phyloP scores from a whole-genome alignment of 2,329 filamentous ascomycete genomes.

The Aspergillus niger region DNA sequence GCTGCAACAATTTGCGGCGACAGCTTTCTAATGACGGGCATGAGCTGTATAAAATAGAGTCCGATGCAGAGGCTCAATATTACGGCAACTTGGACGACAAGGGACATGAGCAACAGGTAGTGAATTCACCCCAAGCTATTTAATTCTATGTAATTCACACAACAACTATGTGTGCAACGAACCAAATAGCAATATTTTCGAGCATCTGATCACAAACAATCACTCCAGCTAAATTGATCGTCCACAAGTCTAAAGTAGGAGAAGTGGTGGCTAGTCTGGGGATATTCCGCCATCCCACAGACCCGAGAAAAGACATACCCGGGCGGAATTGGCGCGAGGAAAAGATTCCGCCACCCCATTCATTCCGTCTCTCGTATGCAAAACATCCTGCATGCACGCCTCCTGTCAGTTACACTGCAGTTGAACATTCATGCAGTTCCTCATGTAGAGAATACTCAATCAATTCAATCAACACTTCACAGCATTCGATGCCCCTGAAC shows the following conservation, averaged over 20 bases:
- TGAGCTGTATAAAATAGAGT: conserved; percentile 72
- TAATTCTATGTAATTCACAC: conserved; percentile 80
- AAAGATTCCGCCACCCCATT: conserved; percentile 4
- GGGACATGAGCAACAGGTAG: conserved; percentile 80
- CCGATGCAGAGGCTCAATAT: conserved; percentile 74
- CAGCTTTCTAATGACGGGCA: conserved; percentile 62
- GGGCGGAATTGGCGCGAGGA: conserved; percentile 3
- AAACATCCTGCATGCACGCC: not conserved
- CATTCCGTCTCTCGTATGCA: not conserved
- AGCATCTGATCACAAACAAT: conserved; percentile 92
- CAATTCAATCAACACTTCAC: not conserved
- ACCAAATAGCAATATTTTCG: conserved; percentile 92
- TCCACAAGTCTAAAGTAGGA: too few species aligned
- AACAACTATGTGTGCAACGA: conserved; percentile 87
- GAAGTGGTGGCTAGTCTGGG: conserved; percentile 37
- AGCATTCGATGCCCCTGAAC: too few species aligned
- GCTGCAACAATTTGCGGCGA: conserved; percentile 73
- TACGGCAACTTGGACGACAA: conserved; percentile 90
- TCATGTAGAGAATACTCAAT: not conserved
- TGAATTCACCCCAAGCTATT: conserved; percentile 95
- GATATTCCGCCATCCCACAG: not conserved
- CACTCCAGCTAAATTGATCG: conserved; percentile 71
- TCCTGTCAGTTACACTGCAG: not conserved
- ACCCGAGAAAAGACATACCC: not conserved
- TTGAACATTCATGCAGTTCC: not conserved